Percentiles rank a stretch among this genome's conserved stretches.
phyloP scores from a whole-genome alignment of 73 alveolate species.

The Symbiodinium natans region DNA sequence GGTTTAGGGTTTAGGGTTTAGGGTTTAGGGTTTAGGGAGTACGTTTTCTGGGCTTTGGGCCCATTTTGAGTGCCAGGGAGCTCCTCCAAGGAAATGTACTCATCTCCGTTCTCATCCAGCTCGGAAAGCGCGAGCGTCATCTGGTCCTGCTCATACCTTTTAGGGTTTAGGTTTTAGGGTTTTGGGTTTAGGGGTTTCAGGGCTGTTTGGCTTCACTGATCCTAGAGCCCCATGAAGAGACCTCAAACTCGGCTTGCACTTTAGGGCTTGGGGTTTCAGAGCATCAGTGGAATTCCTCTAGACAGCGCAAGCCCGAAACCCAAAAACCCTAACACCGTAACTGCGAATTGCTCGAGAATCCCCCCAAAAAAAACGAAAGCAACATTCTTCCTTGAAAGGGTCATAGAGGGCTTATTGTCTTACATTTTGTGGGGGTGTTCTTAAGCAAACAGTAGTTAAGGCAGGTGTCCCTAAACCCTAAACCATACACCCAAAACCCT shows the following conservation, averaged over 20 bases:
- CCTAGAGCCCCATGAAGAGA: not conserved
- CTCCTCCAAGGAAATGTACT: constrained; percentile 2
- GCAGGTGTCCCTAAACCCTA: too few relatives aligned
- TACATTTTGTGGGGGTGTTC: too few relatives aligned
- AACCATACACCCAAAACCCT: too few relatives aligned
- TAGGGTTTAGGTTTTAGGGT: not conserved
- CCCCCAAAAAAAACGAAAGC: too few relatives aligned
- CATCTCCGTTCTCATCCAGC: constrained; percentile 22
- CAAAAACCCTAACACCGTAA: not conserved
- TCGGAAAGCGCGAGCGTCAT: constrained; percentile 30
- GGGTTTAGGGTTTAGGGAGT: not conserved
- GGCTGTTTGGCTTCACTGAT: not conserved
- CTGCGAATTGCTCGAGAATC: too few relatives aligned
- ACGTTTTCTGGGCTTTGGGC: not conserved
- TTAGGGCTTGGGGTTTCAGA: not conserved
- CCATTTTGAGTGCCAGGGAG: not conserved
- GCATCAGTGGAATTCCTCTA: not conserved
- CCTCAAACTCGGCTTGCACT: not conserved
- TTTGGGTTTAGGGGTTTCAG: not conserved
- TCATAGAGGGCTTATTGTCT: too few relatives aligned
- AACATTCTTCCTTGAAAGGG: too few relatives aligned
- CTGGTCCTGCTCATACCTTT: constrained; percentile 72
- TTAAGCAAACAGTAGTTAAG: too few relatives aligned
- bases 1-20: not conserved
- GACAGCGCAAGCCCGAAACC: not conserved